Base-by-base conservation (phyloP, 176 grass and related monocot genomes). In the Zoysia japonica region DNA sequence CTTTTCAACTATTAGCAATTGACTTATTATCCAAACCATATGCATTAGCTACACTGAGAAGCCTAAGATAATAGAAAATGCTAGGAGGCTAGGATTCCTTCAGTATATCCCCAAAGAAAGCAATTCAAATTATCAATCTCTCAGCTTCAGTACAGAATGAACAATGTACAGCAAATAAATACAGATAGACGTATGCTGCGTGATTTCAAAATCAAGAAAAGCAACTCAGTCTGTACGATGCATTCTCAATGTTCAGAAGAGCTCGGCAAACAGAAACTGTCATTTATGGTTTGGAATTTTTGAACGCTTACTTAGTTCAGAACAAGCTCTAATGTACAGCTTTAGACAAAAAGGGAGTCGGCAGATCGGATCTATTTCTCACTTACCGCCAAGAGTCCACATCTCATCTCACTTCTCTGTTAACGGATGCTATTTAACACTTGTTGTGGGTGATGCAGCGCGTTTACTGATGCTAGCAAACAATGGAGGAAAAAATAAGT, bases 301-400 rank as follows among this genome's bases (percentile, higher is more conserved):
- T 41, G 40, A 69, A 57, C 65, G 15, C 55, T 40, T 70, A 65
- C 16, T 50, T 55, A 41, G 56, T 40, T 41, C 0, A n/a, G 47
- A 12, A 80, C 20, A 61, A 85, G 40, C 40, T 79, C 57, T 40
- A 56, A 8, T 57, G 12, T n/a, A 57, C 12, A 72, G 9, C 2
- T 65, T 4, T 19, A 5, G 52, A 53, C 39, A 19, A 15, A 35
- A 79, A 10, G 5, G 40, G 49, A 72, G 10, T 52, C 17, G 5
- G 12, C 41, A 89, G 49, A 85, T 65, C 77, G 38, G 72, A 81
- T 85, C 54, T 88, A 47, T 54, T 75, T 17, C 2, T 69, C 47
- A 40, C 49, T 70, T 37, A 2, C n/a, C 54, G 74, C 12, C 71
- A 36, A 75, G 39, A 52, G 44, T 61, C 19, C 53, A 20, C 61